Conservation (phyloP, 352 stramenopile genomes). For the Globisporangium carolinianum region DNA sequence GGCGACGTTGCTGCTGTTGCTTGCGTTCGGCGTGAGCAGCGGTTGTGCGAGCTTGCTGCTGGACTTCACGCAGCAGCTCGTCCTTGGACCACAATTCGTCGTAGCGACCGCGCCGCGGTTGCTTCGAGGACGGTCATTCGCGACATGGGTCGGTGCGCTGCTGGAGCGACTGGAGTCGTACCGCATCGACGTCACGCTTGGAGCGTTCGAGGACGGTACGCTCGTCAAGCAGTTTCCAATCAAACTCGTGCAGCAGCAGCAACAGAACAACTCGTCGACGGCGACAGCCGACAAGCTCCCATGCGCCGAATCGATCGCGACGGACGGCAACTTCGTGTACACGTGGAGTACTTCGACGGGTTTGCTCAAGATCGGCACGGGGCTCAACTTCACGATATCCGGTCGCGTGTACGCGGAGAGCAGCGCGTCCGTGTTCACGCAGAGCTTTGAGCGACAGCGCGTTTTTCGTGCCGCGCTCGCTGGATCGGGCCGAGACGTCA, state of each 20-base stretch:
- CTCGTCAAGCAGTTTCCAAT: slow-evolving; percentile 42
- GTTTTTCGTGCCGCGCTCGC: slow-evolving; percentile 26
- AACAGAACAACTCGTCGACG: background rate
- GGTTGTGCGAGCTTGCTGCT: slow-evolving; percentile 43
- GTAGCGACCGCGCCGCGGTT: background rate
- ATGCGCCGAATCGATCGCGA: slow-evolving; percentile 28
- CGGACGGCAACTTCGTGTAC: slow-evolving; percentile 64
- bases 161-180: slow-evolving; percentile 44
- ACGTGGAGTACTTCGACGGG: slow-evolving; percentile 38
- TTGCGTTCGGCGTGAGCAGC: slow-evolving; percentile 51
- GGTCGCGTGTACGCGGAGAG: slow-evolving; percentile 54
- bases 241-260: slow-evolving; percentile 23
- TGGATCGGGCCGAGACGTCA: slow-evolving; percentile 37
- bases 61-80: slow-evolving; percentile 34
- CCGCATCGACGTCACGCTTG: slow-evolving; percentile 43
- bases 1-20: slow-evolving; percentile 35
- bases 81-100: background rate
- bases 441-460: slow-evolving; percentile 16
- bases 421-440: slow-evolving; percentile 22
- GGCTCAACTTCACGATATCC: slow-evolving; percentile 60
- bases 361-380: slow-evolving; percentile 61
- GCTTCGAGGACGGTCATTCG: slow-evolving; percentile 25
- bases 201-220: slow-evolving; percentile 32
- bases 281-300: slow-evolving; percentile 10
- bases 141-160: slow-evolving; percentile 29